Evolutionary conservation across 2,329 filamentous ascomycete genomes (phyloP).

Genomic region (Chrysoporthe austroafricana): DNA sequence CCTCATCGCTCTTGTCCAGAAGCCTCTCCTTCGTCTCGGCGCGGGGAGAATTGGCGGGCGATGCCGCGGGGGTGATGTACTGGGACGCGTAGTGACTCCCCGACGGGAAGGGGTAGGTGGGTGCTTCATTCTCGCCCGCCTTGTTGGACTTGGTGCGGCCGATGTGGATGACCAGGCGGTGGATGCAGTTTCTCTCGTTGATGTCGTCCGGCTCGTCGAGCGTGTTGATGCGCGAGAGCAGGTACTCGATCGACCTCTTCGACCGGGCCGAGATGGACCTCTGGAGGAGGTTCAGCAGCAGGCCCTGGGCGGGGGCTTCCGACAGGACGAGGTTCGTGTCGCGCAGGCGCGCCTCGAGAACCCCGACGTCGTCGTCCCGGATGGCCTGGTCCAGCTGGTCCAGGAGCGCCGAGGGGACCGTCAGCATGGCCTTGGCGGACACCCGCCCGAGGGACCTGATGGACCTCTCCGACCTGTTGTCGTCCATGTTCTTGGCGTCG

Average conservation of each 20-base stretch:
- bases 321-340: conserved; percentile 60
- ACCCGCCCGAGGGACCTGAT: conserved; percentile 76
- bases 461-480: conserved; percentile 74
- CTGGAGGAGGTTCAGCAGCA: conserved; percentile 82
- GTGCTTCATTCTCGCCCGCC: conserved; percentile 52
- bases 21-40: conserved; percentile 63
- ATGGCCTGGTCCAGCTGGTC: conserved; percentile 76
- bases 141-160: conserved; percentile 68
- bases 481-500: conserved; percentile 76
- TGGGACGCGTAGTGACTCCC: conserved; percentile 63
- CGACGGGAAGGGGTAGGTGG: conserved; percentile 53
- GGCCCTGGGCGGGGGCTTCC: conserved; percentile 60
- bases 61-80: conserved; percentile 79
- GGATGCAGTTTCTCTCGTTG: conserved; percentile 90
- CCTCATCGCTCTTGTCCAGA: conserved; percentile 71
- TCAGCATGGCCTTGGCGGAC: conserved; percentile 74
- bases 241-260: conserved; percentile 69
- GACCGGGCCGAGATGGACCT: conserved; percentile 73
- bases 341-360: conserved; percentile 59
- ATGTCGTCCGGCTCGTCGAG: conserved; percentile 90
- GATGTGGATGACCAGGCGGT: conserved; percentile 89
- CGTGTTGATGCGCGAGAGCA: conserved; percentile 70
- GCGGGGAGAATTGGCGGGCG: conserved; percentile 64
- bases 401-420: conserved; percentile 68
- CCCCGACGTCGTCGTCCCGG: conserved; percentile 65